Conservation (phyloP, 192 early-diverging fungal species). For the Chytriomyces sp. region DNA sequence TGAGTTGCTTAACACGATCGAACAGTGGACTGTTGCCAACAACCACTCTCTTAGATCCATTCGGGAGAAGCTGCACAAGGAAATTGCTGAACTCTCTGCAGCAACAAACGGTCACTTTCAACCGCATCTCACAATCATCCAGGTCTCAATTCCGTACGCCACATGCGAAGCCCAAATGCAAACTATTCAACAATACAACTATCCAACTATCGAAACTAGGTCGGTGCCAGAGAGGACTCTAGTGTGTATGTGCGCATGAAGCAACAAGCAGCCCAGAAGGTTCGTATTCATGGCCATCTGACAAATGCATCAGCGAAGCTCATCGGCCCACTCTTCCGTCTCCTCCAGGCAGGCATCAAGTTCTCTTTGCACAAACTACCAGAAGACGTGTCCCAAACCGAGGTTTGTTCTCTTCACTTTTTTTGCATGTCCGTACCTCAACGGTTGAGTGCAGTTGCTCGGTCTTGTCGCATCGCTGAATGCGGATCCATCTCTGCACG, state of each 20-base stretch:
- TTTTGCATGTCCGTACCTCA: neutral
- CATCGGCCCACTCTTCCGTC: neutral
- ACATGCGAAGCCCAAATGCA: constrained; percentile 59
- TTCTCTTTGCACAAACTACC: constrained; percentile 74
- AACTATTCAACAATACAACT: constrained; percentile 60
- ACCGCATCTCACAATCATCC: constrained; percentile 83
- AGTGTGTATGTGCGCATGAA: constrained; percentile 93
- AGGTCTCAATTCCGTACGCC: constrained; percentile 34
- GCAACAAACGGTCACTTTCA: constrained; percentile 68
- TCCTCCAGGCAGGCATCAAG: constrained; percentile 71
- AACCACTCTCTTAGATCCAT: constrained; percentile 57
- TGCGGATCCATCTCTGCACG: constrained; percentile 81
- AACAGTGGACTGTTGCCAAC: neutral
- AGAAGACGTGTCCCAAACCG: constrained; percentile 67
- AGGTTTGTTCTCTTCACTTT: constrained; percentile 45
- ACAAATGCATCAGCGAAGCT: neutral
- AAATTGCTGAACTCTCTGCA: constrained; percentile 68
- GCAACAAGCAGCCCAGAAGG: constrained; percentile 84
- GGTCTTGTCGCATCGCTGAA: constrained; percentile 74
- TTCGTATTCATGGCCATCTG: constrained; percentile 38
- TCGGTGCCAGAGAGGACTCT: constrained; percentile 93
- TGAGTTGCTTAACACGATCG: constrained; percentile 39
- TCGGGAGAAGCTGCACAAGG: constrained; percentile 69
- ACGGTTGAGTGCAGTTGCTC: constrained; percentile 61
- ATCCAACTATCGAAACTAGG: constrained; percentile 81